Base-by-base conservation (phyloP, 129 eudicot species). In the Oenanthe sinensis region DNA sequence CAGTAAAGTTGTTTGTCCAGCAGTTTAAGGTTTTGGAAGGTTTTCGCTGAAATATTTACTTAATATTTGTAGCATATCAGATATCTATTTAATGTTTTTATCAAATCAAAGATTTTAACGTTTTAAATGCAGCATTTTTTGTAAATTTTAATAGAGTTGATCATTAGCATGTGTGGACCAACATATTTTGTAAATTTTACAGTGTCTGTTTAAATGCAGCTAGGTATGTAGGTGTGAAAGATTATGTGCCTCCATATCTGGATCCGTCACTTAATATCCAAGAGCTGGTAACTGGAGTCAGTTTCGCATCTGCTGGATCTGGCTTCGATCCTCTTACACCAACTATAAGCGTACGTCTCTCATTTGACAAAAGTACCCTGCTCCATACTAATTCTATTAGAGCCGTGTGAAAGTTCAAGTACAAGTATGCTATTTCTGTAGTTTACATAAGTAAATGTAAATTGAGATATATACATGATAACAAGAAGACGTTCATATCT, bases 291-390 rank as follows among this genome's bases (percentile, higher is more conserved):
- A 87, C 88, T 74, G 96, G 96, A 60, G 90, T 90, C 79, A 90
- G 96, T 83, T 90, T 90, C 75, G 96, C 92, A 55, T 88, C 96
- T 50, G 92, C 92, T 75, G 92, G 86, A 52, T 88, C 92, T 8
- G 92, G 92, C 67, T 90, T 86, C 37, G 96, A 90, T 82, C 92
- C 84, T 54, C 75, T 84, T 74, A 90, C 96, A 87, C 96, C 63
- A 88, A 86, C 40, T 0, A 67, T 67, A 30, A 67, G 72, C 3
- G 72, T 75, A 43, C 86, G 70, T 82, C 87, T n/a, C 91, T 90
- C 88, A 63, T 81, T 74, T 42, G 36, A 42, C 10, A 3, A 49
- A 17, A 16, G 55, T 49, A 4, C 55, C 55, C 55, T 49, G 55
- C 55, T 2, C 55, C 55, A 49, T 49, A 15, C 55, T 49, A 16